Evolutionary conservation across 2,329 filamentous ascomycete species (phyloP), one percentile per base, ranked within the genome.

Genomic region (Fusarium sp.): DNA sequence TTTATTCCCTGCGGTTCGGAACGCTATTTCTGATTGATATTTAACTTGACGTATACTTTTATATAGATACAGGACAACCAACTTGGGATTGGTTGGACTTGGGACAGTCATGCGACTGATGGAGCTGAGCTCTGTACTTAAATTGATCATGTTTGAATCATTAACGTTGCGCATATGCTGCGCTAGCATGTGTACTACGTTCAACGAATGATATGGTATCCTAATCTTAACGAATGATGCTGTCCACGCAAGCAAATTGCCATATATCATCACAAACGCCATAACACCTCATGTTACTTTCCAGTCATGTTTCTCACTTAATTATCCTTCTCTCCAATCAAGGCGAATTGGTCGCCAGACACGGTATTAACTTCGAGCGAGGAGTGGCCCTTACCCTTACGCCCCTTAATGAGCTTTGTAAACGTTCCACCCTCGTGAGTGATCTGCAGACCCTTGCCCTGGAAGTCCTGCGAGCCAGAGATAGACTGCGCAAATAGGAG

Each of bases 401-500:
- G 74, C 1, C 82, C 84, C 39, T 76, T 26, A 20, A 81, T 57
- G 6, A 68, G 61, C 61, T 76, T 77, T 39, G 75, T 74, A 18
- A 79, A 62, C 36, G 50, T 68, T 2, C 79, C 77, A 5, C 77
- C 76, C 73, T 77, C 78, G 2, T 71, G 64, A 5, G 73, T 74
- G 5, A 85, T 69, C 52, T 76, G 66, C 14, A 88, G 78, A 17
- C 79, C 85, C 40, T 81, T 77, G 15, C 86, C 86, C 20, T 52
- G 63, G 9, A 83, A 75, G 3, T 61, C 54, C 31, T 87, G 75
- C 11, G 57, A 66, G 4, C 85, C 85, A 24, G 80, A 80, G 17
- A 83, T 75, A 18, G 80, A 79, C 60, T 78, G 58, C 14, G 82
- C 80, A 11, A 64, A 64, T 34, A 87, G 74, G 20, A 68, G 66